These are phyloP conservation scores for Castanospermum australe DNA, from an alignment of 306 rosid species.

Conservation along the genomic window DNA sequence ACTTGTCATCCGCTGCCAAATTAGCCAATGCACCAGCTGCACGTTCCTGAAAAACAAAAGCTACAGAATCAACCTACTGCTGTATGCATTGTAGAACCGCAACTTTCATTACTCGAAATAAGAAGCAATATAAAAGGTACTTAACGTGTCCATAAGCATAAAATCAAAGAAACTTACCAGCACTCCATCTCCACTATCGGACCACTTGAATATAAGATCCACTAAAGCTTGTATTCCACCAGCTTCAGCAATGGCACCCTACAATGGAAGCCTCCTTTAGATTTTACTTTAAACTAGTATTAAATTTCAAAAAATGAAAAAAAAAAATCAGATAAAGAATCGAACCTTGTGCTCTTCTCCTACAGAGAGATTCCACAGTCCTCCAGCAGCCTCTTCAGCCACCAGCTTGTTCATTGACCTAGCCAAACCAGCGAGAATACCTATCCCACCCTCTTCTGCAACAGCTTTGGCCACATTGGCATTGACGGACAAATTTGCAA, in stretches of 20 bases:
- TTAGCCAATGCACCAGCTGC: conserved; percentile 99
- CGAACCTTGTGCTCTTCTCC: conserved; percentile 99
- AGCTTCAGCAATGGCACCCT: conserved; percentile 98
- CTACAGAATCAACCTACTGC: conserved; percentile 4
- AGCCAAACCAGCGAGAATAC: conserved; percentile 95
- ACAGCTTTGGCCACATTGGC: conserved; percentile 96
- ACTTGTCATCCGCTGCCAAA: conserved; percentile 99
- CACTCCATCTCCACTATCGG: conserved; percentile 95
- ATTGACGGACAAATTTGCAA: conserved; percentile 98
- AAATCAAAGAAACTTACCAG: conserved; percentile 61
- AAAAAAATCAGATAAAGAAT: conserved; percentile 17
- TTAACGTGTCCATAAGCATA: conserved; percentile 17
- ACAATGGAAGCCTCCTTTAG: conserved; percentile 30
- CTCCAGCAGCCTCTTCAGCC: conserved; percentile 99
- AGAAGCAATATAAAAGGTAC: conserved; percentile 13
- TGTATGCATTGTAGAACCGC: conserved; percentile 11
- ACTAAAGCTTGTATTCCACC: conserved; percentile 98
- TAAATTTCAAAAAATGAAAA: conserved; percentile 12
- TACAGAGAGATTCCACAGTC: conserved; percentile 99
- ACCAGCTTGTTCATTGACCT: conserved; percentile 96
- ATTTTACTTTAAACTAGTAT: conserved; percentile 25
- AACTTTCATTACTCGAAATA: conserved; percentile 24
- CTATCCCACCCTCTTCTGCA: conserved; percentile 97
- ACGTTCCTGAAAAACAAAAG: conserved; percentile 71
- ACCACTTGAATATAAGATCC: conserved; percentile 98